Evolutionary conservation across 1,284 basidiomycete species (phyloP).

Genomic region (Leccinum griseonigrum): DNA sequence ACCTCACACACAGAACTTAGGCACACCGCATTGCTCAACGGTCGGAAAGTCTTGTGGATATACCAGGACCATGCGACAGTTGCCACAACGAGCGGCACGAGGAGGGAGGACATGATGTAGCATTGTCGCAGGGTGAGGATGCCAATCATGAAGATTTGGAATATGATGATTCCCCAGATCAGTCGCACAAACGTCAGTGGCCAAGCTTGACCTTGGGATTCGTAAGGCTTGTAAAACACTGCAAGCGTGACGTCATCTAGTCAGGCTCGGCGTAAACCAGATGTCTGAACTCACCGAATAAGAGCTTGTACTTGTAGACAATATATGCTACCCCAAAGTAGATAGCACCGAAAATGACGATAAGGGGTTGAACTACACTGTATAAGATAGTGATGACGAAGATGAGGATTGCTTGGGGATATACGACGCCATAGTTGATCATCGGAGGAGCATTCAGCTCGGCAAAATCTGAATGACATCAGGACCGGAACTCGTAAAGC

Average conservation of each 20-base stretch:
- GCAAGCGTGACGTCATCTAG: slow-evolving; percentile 3
- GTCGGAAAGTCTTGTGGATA: slow-evolving; percentile 68
- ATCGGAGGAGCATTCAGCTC: slow-evolving; percentile 97
- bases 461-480: slow-evolving; percentile 68
- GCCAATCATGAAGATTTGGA: slow-evolving; percentile 90
- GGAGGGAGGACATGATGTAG: slow-evolving; percentile 72
- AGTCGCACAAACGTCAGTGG: slow-evolving; percentile 86
- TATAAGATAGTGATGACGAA: slow-evolving; percentile 95
- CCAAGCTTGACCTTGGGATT: slow-evolving; percentile 93
- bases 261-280: background rate
- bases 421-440: slow-evolving; percentile 92
- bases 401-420: slow-evolving; percentile 93
- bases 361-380: slow-evolving; percentile 92
- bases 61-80: slow-evolving; percentile 83
- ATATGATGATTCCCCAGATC: slow-evolving; percentile 86
- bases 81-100: slow-evolving; percentile 74
- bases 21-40: slow-evolving; percentile 80
- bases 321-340: slow-evolving; percentile 94
- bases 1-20: slow-evolving; percentile 87
- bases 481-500: background rate
- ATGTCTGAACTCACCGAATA: slow-evolving; percentile 70
- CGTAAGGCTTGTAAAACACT: slow-evolving; percentile 95
- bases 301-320: slow-evolving; percentile 96
- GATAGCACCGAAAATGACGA: slow-evolving; percentile 90
- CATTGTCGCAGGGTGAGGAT: slow-evolving; percentile 86